phyloP scores from a whole-genome alignment of 495 filamentous ascomycete species.

The Pyrenopolyporus hunteri region DNA sequence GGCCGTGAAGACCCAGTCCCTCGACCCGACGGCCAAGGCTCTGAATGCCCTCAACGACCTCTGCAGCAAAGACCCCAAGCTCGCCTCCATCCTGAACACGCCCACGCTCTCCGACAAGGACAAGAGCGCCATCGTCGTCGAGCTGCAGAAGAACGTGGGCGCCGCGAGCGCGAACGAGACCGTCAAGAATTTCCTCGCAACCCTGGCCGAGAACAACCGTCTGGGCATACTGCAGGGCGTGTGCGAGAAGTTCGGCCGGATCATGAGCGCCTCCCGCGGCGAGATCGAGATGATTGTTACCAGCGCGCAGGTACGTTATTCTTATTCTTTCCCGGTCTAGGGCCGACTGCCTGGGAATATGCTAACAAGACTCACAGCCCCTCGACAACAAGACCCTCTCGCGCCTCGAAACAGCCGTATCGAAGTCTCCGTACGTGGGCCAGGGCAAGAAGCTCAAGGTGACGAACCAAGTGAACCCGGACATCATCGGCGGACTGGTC shows the following conservation, averaged over 20 bases:
- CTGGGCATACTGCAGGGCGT: conserved; percentile 80
- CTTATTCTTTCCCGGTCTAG: no score
- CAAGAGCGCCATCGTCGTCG: conserved; percentile 81
- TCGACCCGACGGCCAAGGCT: conserved; percentile 81
- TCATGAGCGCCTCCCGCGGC: conserved; percentile 88
- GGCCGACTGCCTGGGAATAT: no score
- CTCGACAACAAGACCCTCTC: conserved; percentile 83
- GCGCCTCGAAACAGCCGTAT: conserved; percentile 84
- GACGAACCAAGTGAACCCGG: conserved; percentile 90
- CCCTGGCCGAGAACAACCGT: conserved; percentile 95
- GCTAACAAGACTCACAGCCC: conserved; percentile 59
- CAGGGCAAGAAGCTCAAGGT: conserved; percentile 98
- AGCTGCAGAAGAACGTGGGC: conserved; percentile 80
- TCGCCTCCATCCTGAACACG: conserved; percentile 72
- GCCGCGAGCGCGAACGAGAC: conserved; percentile 74
- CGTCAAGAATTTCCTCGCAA: conserved; percentile 89
- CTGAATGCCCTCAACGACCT: conserved; percentile 71
- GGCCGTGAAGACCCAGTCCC: conserved; percentile 79
- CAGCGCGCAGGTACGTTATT: conserved; percentile 73
- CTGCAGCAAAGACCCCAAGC: conserved; percentile 81
- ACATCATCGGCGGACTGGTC: conserved; percentile 90
- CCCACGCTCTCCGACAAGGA: conserved; percentile 78
- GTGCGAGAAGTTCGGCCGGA: conserved; percentile 80
- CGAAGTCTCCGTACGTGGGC: conserved; percentile 87
- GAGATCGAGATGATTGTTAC: conserved; percentile 93